Evolutionary conservation across 352 stramenopile species (phyloP), one percentile per base, ranked within the genome.

Genomic region (Elongisporangium undulatum): DNA sequence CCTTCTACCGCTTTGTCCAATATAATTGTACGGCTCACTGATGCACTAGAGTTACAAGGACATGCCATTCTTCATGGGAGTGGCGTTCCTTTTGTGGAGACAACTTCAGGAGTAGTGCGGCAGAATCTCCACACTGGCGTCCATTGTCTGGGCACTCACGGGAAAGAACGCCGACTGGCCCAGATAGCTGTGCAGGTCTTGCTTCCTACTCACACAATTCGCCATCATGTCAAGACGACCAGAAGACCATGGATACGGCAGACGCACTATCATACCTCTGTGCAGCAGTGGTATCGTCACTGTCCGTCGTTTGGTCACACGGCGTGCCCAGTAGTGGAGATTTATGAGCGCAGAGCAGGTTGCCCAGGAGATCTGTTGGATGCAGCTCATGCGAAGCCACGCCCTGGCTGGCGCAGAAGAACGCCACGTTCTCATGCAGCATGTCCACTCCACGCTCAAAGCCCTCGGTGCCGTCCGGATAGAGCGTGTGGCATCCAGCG

Each of bases 361-460:
- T 94, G 3, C 79, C 82, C 1, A 94, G 58, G 7, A 90, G 59
- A 64, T 92, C 85, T 1, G 71, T 85, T 0, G 61, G 56, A 57
- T 90, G 70, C 6, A 92, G 26, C 2, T 76, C 53, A 20, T 55
- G 56, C 16, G 59, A 26, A 1, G 56, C 6, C 0, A 89, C 74
- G 20, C 82, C 70, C 62, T 94, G 85, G 9, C 64, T 83, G 0
- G 41, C 26, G 29, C 70, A 84, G 34, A 94, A 61, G 56, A 76
- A 85, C 7, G 72, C 68, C 39, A 94, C 69, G 57, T 94, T 94
- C 59, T 94, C 79, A 41, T 87, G 75, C 7, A 94, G 72, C 85
- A 94, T 90, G 12, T 60, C 64, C 9, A 92, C 69, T 41, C 77
- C 85, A 41, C 81, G 81, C 12, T 87, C 74, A 69, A 94, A 94